These are phyloP conservation scores for Candida palmyrensis DNA, from an alignment of 805 yeast species.

Conservation along the genomic window DNA sequence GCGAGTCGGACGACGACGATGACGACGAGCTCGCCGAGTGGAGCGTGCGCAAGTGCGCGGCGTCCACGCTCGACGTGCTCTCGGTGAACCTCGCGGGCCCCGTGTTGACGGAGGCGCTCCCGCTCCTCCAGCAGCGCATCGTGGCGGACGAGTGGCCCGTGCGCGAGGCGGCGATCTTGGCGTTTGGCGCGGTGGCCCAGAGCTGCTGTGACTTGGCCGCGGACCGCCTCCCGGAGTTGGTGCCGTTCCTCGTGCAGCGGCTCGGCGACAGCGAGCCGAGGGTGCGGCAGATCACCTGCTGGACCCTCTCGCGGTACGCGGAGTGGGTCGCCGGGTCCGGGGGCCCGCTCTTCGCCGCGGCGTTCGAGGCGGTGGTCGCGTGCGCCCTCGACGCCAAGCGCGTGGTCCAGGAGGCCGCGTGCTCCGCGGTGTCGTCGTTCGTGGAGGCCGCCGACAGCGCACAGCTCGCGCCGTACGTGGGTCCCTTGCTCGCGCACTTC, in stretches of 20 bases:
- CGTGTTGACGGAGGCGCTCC: conserved; percentile 64
- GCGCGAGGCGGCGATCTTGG: conserved; percentile 89
- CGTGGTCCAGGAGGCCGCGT: conserved; percentile 93
- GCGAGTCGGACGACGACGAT: conserved; percentile 57
- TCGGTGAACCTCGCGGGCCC: conserved; percentile 64
- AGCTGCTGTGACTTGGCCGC: conserved; percentile 74
- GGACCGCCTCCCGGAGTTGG: conserved; percentile 69
- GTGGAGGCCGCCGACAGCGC: conserved; percentile 70
- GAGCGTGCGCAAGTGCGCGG: conserved; percentile 91
- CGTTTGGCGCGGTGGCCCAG: conserved; percentile 91
- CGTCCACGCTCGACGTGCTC: conserved; percentile 83
- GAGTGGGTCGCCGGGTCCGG: conserved; percentile 69
- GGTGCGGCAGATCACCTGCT: conserved; percentile 89
- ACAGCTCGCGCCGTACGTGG: conserved; percentile 57
- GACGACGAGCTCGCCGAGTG: conserved; percentile 70
- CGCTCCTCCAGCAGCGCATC: conserved; percentile 68
- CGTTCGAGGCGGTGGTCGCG: conserved; percentile 67
- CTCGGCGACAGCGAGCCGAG: conserved; percentile 72
- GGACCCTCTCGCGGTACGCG: conserved; percentile 88
- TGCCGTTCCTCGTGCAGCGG: conserved; percentile 81
- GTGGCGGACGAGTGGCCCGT: conserved; percentile 76
- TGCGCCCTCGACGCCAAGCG: conserved; percentile 81
- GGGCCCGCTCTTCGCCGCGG: conserved; percentile 68
- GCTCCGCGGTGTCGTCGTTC: conserved; percentile 78
- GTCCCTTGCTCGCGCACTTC: conserved; percentile 65